Percentiles rank a stretch among this genome's conserved stretches.
These are phyloP conservation scores for Tetracentron sinense DNA, from an alignment of 164 flowering plant genomes.

Conservation along the genomic window DNA sequence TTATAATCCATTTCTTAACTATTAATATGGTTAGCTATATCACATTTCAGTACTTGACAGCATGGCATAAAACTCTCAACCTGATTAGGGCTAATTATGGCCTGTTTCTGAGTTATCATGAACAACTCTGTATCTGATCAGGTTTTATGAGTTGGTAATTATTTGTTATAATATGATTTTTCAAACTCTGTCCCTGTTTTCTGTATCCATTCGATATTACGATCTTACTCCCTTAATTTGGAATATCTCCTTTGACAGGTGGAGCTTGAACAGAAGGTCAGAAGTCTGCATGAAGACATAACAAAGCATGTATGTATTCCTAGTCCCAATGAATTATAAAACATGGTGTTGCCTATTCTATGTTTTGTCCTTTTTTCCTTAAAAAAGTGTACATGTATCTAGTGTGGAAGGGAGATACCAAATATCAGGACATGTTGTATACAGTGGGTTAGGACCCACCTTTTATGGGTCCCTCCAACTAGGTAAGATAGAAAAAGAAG, in stretches of 20 bases:
- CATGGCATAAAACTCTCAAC: too few species aligned
- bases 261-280: slow-evolving; percentile 52
- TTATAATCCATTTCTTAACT: too few species aligned
- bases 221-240: too few species aligned
- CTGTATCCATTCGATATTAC: too few species aligned
- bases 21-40: too few species aligned
- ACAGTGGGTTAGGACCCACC: background rate
- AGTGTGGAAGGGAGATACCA: background rate
- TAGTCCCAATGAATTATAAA: background rate
- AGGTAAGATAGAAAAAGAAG: background rate
- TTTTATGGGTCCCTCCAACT: too few species aligned
- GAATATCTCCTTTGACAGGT: slow-evolving; percentile 26
- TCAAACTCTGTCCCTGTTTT: too few species aligned
- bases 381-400: background rate
- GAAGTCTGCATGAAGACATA: slow-evolving; percentile 46
- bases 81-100: background rate
- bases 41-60: too few species aligned
- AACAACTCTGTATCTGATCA: background rate
- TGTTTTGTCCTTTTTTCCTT: background rate
- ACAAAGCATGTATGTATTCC: slow-evolving; percentile 45
- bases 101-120: background rate
- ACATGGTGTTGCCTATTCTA: background rate
- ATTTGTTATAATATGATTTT: background rate
- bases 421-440: background rate
- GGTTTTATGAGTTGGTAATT: too few species aligned